These are phyloP conservation scores for Grosmannia clavigera DNA, from an alignment of 2,329 filamentous ascomycete species.

Conservation along the genomic window DNA sequence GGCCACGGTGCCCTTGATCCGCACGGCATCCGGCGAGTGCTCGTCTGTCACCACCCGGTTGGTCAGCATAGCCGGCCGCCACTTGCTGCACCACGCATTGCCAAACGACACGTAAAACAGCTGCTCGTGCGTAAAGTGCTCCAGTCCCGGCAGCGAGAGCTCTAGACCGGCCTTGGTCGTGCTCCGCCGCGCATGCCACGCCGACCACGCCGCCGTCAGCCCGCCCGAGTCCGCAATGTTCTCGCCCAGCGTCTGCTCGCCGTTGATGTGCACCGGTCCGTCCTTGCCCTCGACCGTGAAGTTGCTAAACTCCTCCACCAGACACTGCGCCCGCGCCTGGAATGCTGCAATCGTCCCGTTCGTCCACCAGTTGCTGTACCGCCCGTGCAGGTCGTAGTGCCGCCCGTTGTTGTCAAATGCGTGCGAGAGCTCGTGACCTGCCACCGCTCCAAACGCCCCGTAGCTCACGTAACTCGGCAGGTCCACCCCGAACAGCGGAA, in stretches of 20 bases:
- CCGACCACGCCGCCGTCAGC: conserved; percentile 47
- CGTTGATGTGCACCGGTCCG: conserved; percentile 48
- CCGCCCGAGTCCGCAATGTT: conserved; percentile 63
- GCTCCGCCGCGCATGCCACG: conserved; percentile 49
- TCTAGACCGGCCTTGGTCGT: neutral
- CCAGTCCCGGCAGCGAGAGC: conserved; percentile 43
- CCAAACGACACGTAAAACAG: conserved; percentile 56
- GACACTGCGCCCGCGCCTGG: conserved; percentile 47
- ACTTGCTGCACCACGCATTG: conserved; percentile 57
- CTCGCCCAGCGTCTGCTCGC: conserved; percentile 51
- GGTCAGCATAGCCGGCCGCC: conserved; percentile 43
- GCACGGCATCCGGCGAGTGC: conserved; percentile 51
- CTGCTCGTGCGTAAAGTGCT: conserved; percentile 51
- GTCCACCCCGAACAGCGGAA: conserved; percentile 49
- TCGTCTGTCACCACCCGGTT: conserved; percentile 48
- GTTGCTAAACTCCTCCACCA: conserved; percentile 53
- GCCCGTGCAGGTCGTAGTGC: conserved; percentile 52
- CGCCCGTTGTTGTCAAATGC: conserved; percentile 56
- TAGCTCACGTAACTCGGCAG: conserved; percentile 55
- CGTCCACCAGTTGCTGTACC: conserved; percentile 56
- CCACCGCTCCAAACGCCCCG: conserved; percentile 55
- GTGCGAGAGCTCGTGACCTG: conserved; percentile 58
- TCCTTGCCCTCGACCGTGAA: conserved; percentile 46
- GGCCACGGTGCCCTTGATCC: conserved; percentile 50
- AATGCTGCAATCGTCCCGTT: conserved; percentile 46